Base-by-base conservation (phyloP, 768 basidiomycete genomes). In the Termitomyces sp. region DNA sequence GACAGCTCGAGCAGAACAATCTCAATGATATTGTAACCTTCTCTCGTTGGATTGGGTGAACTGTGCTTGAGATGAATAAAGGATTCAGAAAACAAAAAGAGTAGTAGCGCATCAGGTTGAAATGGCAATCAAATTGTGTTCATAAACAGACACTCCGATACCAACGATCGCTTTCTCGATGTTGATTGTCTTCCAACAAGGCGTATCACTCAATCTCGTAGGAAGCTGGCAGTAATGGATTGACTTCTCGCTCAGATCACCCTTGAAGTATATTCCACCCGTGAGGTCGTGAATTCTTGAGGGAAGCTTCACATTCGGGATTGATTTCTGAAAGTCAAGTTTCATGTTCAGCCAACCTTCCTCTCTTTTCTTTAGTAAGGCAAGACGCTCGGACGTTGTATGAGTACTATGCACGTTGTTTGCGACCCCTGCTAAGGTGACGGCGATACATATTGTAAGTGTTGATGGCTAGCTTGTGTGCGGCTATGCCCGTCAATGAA, bases 281-380 rank as follows among this genome's bases (percentile, higher is more conserved):
- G 71, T 71, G 16, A 79, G 67, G 59, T 79, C 77, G 44, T 78
- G 78, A 27, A 79, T 75, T 16, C 72, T 71, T 2, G 68, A 73
- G 0, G 72, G 64, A 1, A 43, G 42, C 1, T n/a, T n/a, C n/a
- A 58, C 55, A 12, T 75, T 68, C 1, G 64, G 59, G 14, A 77
- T 61, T 0, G 55, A 58, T 32, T 54, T 63, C 2, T 61, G 60
- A 49, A 72, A 76, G 6, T 63, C 59, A 2, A 70, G 59, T 14
- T 58, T 36, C 9, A 71, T 56, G 9, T 59, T 52, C 3, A 58
- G 26, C 76, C 76, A 79, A 0, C 72, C 69, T 1, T 64, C 57
- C 43, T 74, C 70, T 2, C 65, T 60, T 2, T 56, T 55, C 42
- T 56, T 62, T 1, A 77, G 64, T 10, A 60, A 53, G 3, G 59